phyloP scores from a whole-genome alignment of 257 asterid genomes.

The Solanum ossicruentum region DNA sequence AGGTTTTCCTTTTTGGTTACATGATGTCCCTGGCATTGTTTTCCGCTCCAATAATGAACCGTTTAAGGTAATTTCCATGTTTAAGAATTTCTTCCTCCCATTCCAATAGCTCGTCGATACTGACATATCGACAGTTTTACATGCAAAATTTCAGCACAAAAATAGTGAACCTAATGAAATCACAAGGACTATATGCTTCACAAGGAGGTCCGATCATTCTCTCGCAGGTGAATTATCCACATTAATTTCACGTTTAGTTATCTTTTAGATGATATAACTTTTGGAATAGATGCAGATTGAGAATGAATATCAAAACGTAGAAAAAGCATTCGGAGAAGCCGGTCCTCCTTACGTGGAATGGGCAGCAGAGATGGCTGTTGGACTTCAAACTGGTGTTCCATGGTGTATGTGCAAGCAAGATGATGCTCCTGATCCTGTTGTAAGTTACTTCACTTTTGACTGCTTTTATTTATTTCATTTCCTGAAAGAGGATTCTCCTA shows the following conservation, averaged over 20 bases:
- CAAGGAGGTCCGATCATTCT: conserved; percentile 91
- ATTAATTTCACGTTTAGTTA: background rate
- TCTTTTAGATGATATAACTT: background rate
- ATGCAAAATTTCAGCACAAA: conserved; percentile 66
- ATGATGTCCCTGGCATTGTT: conserved; percentile 50
- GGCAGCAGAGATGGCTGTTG: conserved; percentile 86
- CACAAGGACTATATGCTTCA: conserved; percentile 66
- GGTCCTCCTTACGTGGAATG: conserved; percentile 73
- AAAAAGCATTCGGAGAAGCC: conserved; percentile 23
- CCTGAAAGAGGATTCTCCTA: conserved; percentile 5
- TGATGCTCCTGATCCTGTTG: conserved; percentile 89
- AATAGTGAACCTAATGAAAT: conserved; percentile 63
- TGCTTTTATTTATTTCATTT: background rate
- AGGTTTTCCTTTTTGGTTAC: conserved; percentile 91
- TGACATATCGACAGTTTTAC: conserved; percentile 18
- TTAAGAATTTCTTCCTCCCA: background rate
- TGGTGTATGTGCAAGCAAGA: conserved; percentile 97
- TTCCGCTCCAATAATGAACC: conserved; percentile 74
- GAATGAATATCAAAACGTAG: conserved; percentile 75
- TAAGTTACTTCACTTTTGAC: background rate
- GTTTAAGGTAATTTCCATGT: conserved; percentile 35
- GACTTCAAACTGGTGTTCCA: conserved; percentile 71
- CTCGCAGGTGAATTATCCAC: conserved; percentile 39
- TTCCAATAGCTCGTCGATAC: no score
- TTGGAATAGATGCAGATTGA: conserved; percentile 42